A percentile compares a stretch with the other conserved stretches of the same genome.
phyloP scores from a whole-genome alignment of 257 asterid genomes.

The Solanum dulcamara region DNA sequence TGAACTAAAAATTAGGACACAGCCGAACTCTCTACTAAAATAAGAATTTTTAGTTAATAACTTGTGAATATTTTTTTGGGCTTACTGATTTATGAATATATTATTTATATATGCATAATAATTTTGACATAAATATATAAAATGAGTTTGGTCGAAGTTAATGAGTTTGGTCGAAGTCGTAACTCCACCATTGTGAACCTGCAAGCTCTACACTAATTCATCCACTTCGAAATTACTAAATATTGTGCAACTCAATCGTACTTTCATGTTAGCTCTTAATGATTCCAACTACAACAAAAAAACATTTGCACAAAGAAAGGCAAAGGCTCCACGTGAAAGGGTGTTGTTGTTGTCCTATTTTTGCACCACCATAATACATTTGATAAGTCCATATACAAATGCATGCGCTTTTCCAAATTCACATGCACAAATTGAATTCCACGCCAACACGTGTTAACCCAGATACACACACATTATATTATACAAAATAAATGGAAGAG shows the following conservation, averaged over 20 bases:
- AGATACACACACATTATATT: background rate
- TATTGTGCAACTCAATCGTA: background rate
- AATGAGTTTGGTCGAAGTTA: background rate
- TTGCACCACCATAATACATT: background rate
- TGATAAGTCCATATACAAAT: background rate
- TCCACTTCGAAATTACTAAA: background rate
- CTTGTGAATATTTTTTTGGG: too few relatives aligned
- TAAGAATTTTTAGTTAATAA: too few relatives aligned
- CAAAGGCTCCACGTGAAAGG: background rate
- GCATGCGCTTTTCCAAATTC: conserved; percentile 1
- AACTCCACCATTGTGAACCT: too few relatives aligned
- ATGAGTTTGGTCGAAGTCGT: background rate
- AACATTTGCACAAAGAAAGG: background rate
- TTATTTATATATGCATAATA: too few relatives aligned
- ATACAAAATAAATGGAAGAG: background rate
- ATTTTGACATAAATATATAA: too few relatives aligned
- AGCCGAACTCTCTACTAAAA: too few relatives aligned
- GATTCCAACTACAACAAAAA: background rate
- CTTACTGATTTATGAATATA: too few relatives aligned
- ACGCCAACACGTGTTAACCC: conserved; percentile 2
- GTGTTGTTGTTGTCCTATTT: background rate
- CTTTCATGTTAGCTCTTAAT: background rate
- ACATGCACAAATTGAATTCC: conserved; percentile 6
- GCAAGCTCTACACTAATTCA: background rate
- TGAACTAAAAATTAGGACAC: too few relatives aligned